Conservation (phyloP, 208 protist species). For the Wallacemonas sp. region DNA sequence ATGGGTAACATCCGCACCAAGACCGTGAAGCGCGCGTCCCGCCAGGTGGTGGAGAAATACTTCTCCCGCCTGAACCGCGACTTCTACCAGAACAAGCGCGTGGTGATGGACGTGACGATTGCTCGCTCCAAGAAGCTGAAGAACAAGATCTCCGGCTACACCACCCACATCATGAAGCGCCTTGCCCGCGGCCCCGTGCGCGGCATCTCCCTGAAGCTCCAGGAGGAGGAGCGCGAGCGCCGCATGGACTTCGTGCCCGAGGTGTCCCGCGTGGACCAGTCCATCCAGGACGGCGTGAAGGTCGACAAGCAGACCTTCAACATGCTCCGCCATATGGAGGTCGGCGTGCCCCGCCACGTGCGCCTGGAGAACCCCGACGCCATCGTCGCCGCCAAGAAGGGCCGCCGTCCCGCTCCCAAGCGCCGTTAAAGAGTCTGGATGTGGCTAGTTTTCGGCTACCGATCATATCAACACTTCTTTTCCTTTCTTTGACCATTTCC, state of each 20-base stretch:
- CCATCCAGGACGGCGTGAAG: constrained; percentile 84
- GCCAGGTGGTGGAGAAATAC: constrained; percentile 99
- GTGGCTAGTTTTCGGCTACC: neutral
- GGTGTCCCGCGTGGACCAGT: constrained; percentile 84
- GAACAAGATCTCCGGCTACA: constrained; percentile 99
- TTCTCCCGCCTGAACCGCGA: constrained; percentile 96
- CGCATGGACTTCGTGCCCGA: constrained; percentile 99
- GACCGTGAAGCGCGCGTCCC: constrained; percentile 99
- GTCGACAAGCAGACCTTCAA: constrained; percentile 86
- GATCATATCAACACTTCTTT: neutral
- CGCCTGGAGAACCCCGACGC: constrained; percentile 86
- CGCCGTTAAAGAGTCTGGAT: constrained; percentile 31
- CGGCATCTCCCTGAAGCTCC: constrained; percentile 99
- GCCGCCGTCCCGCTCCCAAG: constrained; percentile 18
- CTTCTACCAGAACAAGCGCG: constrained; percentile 99
- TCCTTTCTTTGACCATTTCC: constrained; percentile 16
- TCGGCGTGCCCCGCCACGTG: constrained; percentile 82
- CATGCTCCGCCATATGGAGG: constrained; percentile 89
- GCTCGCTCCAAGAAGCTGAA: constrained; percentile 99
- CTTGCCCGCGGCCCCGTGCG: constrained; percentile 98
- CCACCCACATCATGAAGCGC: constrained; percentile 99
- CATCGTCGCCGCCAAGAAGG: constrained; percentile 12
- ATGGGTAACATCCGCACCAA: constrained; percentile 99
- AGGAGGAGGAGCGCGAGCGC: constrained; percentile 99
- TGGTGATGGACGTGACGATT: constrained; percentile 97